phyloP scores from a whole-genome alignment of 2,329 filamentous ascomycete genomes.

The Aurifilum marmelostoma region DNA sequence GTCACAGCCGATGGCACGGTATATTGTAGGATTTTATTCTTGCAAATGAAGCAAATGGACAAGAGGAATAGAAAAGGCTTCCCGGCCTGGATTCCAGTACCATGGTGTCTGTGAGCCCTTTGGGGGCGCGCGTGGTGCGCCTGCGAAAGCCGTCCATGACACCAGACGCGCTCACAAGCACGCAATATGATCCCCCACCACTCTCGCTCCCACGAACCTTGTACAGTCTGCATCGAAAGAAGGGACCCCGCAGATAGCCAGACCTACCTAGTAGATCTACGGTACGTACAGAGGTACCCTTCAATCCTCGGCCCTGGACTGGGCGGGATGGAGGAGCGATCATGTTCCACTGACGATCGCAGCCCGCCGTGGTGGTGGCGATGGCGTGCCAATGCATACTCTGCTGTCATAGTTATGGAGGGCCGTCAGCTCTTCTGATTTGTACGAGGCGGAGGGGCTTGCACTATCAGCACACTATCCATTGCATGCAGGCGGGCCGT shows the following conservation, averaged over 20 bases:
- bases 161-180: constrained; percentile 27
- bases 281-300: not conserved
- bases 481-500: constrained; percentile 2
- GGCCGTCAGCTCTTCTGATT: constrained; percentile 22
- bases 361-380: not conserved
- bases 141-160: constrained; percentile 13
- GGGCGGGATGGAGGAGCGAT: not conserved
- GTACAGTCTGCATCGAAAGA: not conserved
- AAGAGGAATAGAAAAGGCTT: not conserved
- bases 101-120: no score
- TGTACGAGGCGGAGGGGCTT: constrained; percentile 6
- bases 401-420: constrained; percentile 10
- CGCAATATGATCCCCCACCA: constrained; percentile 25
- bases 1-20: not conserved
- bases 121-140: not conserved
- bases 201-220: not conserved
- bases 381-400: constrained; percentile 25
- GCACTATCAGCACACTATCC: not conserved
- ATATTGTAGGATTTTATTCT: no score
- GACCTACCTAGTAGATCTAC: not conserved
- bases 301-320: not conserved
- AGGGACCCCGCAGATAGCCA: constrained; percentile 27
- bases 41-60: no score
- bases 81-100: not conserved
- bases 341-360: constrained; percentile 20